A percentile compares a stretch with the other conserved stretches of the same genome.
These are phyloP conservation scores for Pelargonium fulgidum DNA, from an alignment of 441 rosid genomes.

Conservation along the genomic window DNA sequence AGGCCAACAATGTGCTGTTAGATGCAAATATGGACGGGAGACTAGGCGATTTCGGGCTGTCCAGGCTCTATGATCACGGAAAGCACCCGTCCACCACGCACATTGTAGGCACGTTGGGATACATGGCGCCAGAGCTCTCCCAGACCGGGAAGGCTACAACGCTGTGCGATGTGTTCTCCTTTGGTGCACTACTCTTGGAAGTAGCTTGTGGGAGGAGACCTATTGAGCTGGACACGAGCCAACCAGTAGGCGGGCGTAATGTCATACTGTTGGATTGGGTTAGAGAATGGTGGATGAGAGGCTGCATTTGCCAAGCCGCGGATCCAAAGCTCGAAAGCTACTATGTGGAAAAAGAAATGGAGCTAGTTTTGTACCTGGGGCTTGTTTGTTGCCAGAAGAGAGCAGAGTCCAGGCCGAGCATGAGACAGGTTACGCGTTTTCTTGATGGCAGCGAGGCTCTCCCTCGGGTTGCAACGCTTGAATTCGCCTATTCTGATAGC, in stretches of 20 bases:
- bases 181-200: constrained; percentile 40
- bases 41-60: constrained; percentile 49
- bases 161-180: constrained; percentile 38
- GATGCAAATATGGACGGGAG: constrained; percentile 39
- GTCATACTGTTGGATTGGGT: constrained; percentile 35
- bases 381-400: constrained; percentile 30
- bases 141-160: constrained; percentile 38
- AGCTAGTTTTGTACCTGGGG: constrained; percentile 36
- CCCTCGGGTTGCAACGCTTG: background rate
- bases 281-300: constrained; percentile 23
- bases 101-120: constrained; percentile 38
- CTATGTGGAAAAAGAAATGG: constrained; percentile 29
- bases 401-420: constrained; percentile 29
- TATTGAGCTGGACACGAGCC: constrained; percentile 18
- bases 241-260: constrained; percentile 12
- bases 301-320: constrained; percentile 25
- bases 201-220: constrained; percentile 39
- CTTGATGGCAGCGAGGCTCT: background rate
- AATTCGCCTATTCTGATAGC: background rate
- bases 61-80: constrained; percentile 41
- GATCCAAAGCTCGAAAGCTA: constrained; percentile 32
- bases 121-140: constrained; percentile 41
- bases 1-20: constrained; percentile 41
- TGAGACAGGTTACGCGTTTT: constrained; percentile 25
- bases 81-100: constrained; percentile 39